phyloP scores from a whole-genome alignment of 257 asterid species.

The Capsicum rhomboideum region DNA sequence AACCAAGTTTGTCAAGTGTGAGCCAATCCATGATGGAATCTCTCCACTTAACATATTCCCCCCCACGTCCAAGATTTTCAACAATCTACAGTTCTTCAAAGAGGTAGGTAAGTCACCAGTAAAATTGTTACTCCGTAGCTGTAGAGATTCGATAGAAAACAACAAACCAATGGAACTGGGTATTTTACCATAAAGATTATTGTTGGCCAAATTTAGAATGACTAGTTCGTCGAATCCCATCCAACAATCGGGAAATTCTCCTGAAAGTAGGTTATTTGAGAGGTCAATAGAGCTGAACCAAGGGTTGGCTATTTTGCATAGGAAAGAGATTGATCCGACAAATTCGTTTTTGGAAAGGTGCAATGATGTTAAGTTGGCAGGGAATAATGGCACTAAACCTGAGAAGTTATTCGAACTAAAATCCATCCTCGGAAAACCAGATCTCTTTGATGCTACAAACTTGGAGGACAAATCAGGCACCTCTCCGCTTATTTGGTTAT shows the following conservation, averaged over 20 bases:
- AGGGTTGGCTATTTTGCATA: background rate
- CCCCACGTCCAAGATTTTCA: too few species aligned
- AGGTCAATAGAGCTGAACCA: constrained; percentile 4
- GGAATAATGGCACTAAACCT: constrained; percentile 11
- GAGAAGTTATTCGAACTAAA: constrained; percentile 13
- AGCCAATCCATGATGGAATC: too few species aligned
- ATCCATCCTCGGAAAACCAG: background rate
- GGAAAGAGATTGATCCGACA: constrained; percentile 6
- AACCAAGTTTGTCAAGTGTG: too few species aligned
- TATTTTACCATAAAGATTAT: constrained; percentile 16
- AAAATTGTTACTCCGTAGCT: too few species aligned
- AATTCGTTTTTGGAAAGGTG: constrained; percentile 11
- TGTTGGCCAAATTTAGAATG: constrained; percentile 13
- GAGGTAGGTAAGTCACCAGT: too few species aligned
- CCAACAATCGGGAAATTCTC: too few species aligned
- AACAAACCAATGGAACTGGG: too few species aligned
- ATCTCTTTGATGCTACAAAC: background rate
- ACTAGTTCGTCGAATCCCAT: background rate
- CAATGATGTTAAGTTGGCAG: background rate
- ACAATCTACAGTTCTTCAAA: too few species aligned
- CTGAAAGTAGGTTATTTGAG: constrained; percentile 23
- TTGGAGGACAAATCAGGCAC: background rate
- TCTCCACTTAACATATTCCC: too few species aligned
- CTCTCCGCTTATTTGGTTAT: too few species aligned
- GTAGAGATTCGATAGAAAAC: too few species aligned